Conservation (phyloP, 305 asterid species). For the Solanum chacoense region DNA sequence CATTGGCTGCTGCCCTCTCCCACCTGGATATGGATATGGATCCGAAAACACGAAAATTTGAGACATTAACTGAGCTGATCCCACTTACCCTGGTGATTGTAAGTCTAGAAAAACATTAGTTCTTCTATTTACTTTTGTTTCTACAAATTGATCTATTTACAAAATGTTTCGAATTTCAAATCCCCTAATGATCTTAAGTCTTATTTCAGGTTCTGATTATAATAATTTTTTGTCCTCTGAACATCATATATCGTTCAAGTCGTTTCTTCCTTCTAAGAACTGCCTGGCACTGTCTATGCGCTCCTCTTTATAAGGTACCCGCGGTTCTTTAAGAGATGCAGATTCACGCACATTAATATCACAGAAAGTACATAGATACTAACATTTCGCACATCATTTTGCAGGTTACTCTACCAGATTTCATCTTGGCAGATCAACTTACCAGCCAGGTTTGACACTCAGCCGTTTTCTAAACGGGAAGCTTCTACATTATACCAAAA, state of each 20-base stretch:
- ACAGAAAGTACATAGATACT: not conserved
- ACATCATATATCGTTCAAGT: slow-evolving; percentile 66
- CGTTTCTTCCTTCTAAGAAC: slow-evolving; percentile 52
- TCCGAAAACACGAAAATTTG: slow-evolving; percentile 21
- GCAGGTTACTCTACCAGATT: slow-evolving; percentile 55
- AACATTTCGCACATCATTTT: slow-evolving; percentile 1
- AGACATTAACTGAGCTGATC: slow-evolving; percentile 46
- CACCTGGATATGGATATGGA: slow-evolving; percentile 87
- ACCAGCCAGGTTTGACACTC: slow-evolving; percentile 58
- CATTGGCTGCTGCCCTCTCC: slow-evolving; percentile 50
- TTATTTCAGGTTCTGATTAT: slow-evolving; percentile 40
- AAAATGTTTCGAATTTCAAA: not conserved
- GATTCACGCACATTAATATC: not conserved
- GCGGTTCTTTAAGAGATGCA: not conserved
- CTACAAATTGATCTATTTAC: not conserved
- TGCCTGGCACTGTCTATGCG: slow-evolving; percentile 63
- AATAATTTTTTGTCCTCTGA: slow-evolving; percentile 54
- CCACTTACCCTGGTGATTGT: slow-evolving; percentile 56
- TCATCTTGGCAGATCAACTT: slow-evolving; percentile 68
- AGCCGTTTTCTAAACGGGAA: not conserved
- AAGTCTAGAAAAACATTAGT: slow-evolving; percentile 12
- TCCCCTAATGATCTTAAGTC: not conserved
- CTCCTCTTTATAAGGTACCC: slow-evolving; percentile 80
- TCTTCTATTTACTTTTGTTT: not conserved
- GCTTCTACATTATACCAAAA: not conserved